phyloP scores from a whole-genome alignment of 1,139 yeast genomes.

The Geotrichum siamense region DNA sequence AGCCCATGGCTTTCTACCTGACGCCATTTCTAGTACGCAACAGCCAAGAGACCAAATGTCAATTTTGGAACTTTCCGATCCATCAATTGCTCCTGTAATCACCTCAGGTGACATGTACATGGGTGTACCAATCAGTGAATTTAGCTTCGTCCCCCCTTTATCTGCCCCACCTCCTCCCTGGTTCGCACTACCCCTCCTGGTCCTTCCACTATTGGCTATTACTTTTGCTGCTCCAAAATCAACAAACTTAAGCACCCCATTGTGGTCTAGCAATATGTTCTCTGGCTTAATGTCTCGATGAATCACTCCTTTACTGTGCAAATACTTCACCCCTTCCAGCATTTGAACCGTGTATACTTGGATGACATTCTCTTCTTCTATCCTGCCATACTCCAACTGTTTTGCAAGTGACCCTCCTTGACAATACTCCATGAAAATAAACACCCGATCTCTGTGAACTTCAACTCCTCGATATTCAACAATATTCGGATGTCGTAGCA shows the following conservation, averaged over 20 bases:
- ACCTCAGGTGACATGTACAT: constrained; percentile 99
- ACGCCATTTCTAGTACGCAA: constrained; percentile 87
- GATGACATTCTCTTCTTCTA: constrained; percentile 89
- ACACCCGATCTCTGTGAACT: constrained; percentile 91
- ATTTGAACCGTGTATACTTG: constrained; percentile 87
- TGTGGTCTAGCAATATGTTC: constrained; percentile 79
- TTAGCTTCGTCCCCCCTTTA: constrained; percentile 24
- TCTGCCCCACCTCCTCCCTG: constrained; percentile 5
- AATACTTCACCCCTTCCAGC: constrained; percentile 89
- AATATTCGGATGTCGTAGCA: constrained; percentile 90
- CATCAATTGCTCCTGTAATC: constrained; percentile 60
- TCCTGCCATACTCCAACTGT: constrained; percentile 80
- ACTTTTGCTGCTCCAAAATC: constrained; percentile 98
- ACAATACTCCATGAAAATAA: constrained; percentile 94
- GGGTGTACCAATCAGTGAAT: constrained; percentile 85
- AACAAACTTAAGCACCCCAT: constrained; percentile 89
- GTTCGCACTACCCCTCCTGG: constrained; percentile 25
- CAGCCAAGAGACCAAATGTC: constrained; percentile 75
- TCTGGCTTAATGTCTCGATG: constrained; percentile 97
- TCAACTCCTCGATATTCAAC: constrained; percentile 96
- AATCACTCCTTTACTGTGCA: constrained; percentile 89
- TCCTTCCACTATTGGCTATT: constrained; percentile 62
- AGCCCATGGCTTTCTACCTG: constrained; percentile 53
- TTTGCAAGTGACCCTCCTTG: constrained; percentile 92
- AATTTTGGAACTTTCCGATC: constrained; percentile 62